These are phyloP conservation scores for Trichoderma cornu-damae DNA, from an alignment of 2,329 filamentous ascomycete species.

Conservation along the genomic window DNA sequence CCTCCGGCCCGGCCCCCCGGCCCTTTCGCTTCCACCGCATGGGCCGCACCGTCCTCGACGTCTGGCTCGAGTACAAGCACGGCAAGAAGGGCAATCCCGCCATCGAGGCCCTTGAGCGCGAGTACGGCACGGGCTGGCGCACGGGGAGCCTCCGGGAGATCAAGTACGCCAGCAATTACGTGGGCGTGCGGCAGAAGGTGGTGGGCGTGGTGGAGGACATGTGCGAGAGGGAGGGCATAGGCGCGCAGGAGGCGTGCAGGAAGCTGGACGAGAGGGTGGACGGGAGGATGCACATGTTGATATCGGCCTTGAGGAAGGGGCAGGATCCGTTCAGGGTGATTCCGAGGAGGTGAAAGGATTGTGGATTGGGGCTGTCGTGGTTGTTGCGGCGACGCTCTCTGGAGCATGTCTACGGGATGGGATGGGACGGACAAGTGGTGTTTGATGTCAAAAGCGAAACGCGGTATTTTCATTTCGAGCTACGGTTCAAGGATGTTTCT, in stretches of 20 bases:
- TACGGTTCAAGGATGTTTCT: background rate
- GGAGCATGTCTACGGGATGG: too few species aligned
- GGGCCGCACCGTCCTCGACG: conserved; percentile 23
- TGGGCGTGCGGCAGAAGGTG: conserved; percentile 24
- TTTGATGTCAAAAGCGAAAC: too few species aligned
- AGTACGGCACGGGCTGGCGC: conserved; percentile 24
- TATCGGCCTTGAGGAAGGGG: conserved; percentile 21
- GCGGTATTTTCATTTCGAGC: background rate
- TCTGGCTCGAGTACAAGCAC: conserved; percentile 27
- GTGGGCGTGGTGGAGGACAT: conserved; percentile 23
- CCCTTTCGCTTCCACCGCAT: conserved; percentile 25
- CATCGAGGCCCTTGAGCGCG: conserved; percentile 23
- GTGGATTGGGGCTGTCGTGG: too few species aligned
- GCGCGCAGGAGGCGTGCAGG: conserved; percentile 17
- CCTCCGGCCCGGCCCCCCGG: conserved; percentile 18
- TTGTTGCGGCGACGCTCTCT: too few species aligned
- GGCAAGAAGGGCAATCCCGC: conserved; percentile 23
- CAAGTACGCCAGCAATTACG: conserved; percentile 28
- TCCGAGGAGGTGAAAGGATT: background rate
- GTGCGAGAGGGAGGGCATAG: background rate
- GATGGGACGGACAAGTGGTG: too few species aligned
- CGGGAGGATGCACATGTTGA: conserved; percentile 25
- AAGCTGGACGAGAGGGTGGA: conserved; percentile 23
- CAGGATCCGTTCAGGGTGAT: conserved; percentile 25
- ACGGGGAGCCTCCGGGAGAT: conserved; percentile 20